A percentile compares a stretch with the other conserved stretches of the same genome.
phyloP scores from a whole-genome alignment of 73 alveolate species.

The Stentor coeruleus region DNA sequence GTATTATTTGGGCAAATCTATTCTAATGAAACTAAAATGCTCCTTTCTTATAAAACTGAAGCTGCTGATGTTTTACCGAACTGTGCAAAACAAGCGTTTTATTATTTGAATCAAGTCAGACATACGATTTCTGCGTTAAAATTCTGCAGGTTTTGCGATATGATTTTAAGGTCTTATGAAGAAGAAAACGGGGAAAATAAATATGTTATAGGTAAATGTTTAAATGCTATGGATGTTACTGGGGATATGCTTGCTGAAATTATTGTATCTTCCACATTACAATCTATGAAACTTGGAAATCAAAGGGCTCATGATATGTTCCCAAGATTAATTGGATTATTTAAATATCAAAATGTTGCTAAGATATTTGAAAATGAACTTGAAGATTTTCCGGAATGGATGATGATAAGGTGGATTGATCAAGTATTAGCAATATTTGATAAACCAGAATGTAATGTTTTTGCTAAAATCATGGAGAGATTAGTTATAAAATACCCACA shows the following conservation, averaged over 20 bases:
- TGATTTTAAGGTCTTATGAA: neutral
- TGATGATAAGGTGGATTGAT: conserved; percentile 80
- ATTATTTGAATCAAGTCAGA: neutral
- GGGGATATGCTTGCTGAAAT: conserved; percentile 35
- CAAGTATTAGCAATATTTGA: conserved; percentile 73
- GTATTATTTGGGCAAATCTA: too few species aligned
- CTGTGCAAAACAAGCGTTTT: conserved; percentile 7
- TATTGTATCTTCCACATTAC: conserved; percentile 44
- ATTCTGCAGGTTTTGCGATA: conserved; percentile 27
- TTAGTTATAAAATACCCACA: conserved; percentile 68
- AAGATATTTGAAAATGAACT: conserved; percentile 54
- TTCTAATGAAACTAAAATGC: too few species aligned
- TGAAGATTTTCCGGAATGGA: conserved; percentile 71
- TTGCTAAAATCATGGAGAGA: conserved; percentile 58
- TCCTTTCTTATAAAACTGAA: neutral
- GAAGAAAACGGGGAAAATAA: conserved; percentile 25
- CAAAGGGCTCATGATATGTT: conserved; percentile 73
- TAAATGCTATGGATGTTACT: neutral
- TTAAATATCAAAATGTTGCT: conserved; percentile 51
- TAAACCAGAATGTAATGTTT: conserved; percentile 60
- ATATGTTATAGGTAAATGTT: conserved; percentile 21
- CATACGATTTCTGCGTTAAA: neutral
- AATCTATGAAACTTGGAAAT: conserved; percentile 55
- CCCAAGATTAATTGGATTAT: conserved; percentile 76
- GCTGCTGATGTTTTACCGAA: neutral